Base-by-base conservation (phyloP, 2,329 filamentous ascomycete species). In the Botrytis squamosa region DNA sequence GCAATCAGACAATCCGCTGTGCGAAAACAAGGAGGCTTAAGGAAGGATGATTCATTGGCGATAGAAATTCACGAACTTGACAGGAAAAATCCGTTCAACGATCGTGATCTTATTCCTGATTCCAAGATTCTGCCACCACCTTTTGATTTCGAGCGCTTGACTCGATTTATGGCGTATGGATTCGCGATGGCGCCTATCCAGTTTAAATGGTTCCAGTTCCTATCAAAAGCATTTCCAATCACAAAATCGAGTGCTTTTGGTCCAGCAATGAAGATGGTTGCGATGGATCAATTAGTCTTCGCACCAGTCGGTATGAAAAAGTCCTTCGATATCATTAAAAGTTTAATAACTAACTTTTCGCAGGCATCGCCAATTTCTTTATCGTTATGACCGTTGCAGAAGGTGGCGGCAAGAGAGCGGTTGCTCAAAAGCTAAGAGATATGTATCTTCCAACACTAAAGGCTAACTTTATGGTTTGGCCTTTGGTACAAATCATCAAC, bases 331-430 rank as follows among this genome's bases (percentile, higher is more conserved):
- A 14, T 42, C 6, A 6, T 55, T n/a, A 29, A 29, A 57, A 16
- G 29, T 12, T 46, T n/a, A 59, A 69, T 40, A 44, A 20, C 73
- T 75, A 69, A 75, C 59, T 70, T 52, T 75, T 76, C 76, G 22
- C 77, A 90, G 88, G 93, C 84, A 88, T 99, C 73, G 93, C 88
- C 22, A 87, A 89, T 77, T 99, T 99, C 86, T 99, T 98, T 83
- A 94, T 93, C 0, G 95, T 92, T 83, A 98, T 99, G 95, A 98
- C 96, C 0, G 84, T 98, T 25, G 93, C 95, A 20, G 96, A 99
- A 84, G 96, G 96, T 40, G 96, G 96, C 74, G 94, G 94, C 46
- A 90, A 89, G 79, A 88, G 92, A 75, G 95, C 93, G 12, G 87
- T 99, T 68, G 84, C 87, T 75, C 88, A 91, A 81, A 99, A 99